phyloP scores from a whole-genome alignment of 108 stramenopile species.

The Stephanodiscus triporus region DNA sequence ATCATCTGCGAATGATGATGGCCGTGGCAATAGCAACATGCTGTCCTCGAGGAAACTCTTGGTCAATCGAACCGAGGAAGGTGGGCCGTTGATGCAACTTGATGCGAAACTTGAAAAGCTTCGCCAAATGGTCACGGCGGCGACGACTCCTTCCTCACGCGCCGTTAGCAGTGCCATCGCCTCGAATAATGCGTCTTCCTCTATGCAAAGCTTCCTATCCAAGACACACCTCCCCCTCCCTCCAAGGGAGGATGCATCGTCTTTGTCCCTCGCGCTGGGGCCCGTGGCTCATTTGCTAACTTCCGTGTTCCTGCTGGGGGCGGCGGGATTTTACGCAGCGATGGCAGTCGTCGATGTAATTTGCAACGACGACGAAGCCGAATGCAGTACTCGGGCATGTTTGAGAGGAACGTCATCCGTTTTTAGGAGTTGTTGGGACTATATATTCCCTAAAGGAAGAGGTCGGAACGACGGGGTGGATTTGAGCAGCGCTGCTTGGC shows the following conservation, averaged over 20 bases:
- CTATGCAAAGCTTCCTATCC: constrained; percentile 11
- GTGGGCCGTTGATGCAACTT: constrained; percentile 9
- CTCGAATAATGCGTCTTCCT: neutral
- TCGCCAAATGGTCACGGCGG: constrained; percentile 21
- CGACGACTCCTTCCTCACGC: constrained; percentile 5
- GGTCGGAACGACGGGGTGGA: neutral
- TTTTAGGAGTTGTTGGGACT: constrained; percentile 16
- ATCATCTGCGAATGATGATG: neutral
- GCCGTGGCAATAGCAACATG: neutral
- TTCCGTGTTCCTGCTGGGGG: constrained; percentile 22
- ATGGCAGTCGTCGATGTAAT: constrained; percentile 36
- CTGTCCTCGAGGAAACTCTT: neutral
- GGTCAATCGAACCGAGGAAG: constrained; percentile 9
- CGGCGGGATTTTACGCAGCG: constrained; percentile 28
- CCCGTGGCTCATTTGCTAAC: constrained; percentile 43
- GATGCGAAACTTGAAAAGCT: constrained; percentile 18
- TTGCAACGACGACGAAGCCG: constrained; percentile 32
- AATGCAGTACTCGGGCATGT: constrained; percentile 24
- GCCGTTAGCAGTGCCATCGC: neutral
- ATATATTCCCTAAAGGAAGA: constrained; percentile 18
- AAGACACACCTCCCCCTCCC: constrained; percentile 42
- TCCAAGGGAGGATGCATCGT: constrained; percentile 39
- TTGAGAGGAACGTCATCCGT: constrained; percentile 23
- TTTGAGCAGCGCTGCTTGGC: constrained; percentile 2
- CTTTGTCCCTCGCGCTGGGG: constrained; percentile 25